Conservation (phyloP, 2,329 filamentous ascomycete species). For the Aspergillus sp. region DNA sequence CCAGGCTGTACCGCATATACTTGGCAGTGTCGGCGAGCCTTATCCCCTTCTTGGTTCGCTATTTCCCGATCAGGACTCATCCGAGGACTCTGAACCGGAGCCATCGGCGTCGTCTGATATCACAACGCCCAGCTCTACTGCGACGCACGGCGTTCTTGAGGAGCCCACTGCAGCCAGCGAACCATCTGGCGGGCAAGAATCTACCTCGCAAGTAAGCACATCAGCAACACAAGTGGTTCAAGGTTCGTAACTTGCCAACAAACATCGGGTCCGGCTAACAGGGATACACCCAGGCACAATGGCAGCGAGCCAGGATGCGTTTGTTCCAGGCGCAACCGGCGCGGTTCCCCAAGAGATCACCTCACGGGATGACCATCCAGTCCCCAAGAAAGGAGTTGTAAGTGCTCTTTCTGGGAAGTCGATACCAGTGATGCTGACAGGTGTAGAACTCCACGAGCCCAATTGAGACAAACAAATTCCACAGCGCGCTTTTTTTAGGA, state of each 20-base stretch:
- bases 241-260: slow-evolving; percentile 3
- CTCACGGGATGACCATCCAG: slow-evolving; percentile 42
- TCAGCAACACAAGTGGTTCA: not conserved
- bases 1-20: slow-evolving; percentile 10
- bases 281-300: slow-evolving; percentile 19
- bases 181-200: not conserved
- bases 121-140: not conserved
- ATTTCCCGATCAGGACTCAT: not conserved
- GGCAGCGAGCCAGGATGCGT: slow-evolving; percentile 40
- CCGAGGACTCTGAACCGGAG: not conserved
- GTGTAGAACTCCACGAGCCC: slow-evolving; percentile 33
- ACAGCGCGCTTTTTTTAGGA: slow-evolving; percentile 76
- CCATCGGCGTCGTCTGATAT: not conserved
- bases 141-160: not conserved
- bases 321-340: slow-evolving; percentile 41
- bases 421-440: slow-evolving; percentile 10
- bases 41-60: slow-evolving; percentile 12
- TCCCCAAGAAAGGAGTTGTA: slow-evolving; percentile 41
- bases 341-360: slow-evolving; percentile 39
- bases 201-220: not conserved
- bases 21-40: slow-evolving; percentile 18
- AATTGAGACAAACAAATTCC: slow-evolving; percentile 60
- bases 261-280: not conserved
- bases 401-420: slow-evolving; percentile 13
- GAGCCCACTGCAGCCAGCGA: not conserved